Evolutionary conservation across 2,329 filamentous ascomycete species (phyloP).

Genomic region (Xylariomycetidae sp.): DNA sequence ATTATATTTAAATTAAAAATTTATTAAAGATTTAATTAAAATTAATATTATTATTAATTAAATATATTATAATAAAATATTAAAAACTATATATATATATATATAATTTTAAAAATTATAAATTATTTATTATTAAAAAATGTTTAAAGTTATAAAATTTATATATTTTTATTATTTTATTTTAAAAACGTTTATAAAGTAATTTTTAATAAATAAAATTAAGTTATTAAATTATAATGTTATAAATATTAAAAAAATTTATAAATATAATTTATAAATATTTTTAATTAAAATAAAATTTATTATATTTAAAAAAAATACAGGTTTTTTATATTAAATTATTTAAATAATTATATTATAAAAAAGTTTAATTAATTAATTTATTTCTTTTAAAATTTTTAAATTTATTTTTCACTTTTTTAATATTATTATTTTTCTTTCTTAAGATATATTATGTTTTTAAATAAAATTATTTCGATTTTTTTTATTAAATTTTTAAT

Average conservation of each 20-base stretch:
- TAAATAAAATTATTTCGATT: not conserved
- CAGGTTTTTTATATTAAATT: too few species aligned
- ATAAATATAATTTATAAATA: not conserved
- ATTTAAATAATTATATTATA: not conserved
- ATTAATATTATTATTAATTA: not conserved
- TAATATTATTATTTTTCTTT: not conserved
- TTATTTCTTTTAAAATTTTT: not conserved
- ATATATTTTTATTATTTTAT: not conserved
- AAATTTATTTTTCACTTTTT: not conserved
- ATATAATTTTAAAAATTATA: not conserved
- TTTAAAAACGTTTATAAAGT: too few species aligned
- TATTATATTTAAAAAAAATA: too few species aligned
- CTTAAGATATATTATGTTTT: not conserved
- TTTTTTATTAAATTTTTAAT: not conserved
- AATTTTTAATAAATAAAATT: not conserved
- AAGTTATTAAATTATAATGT: not conserved
- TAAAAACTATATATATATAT: too few species aligned
- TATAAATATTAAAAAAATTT: not conserved
- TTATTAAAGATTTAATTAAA: not conserved
- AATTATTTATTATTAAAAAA: not conserved
- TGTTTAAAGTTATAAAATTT: not conserved
- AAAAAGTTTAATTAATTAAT: not conserved
- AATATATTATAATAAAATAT: not conserved
- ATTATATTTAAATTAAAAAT: not conserved
- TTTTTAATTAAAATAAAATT: not conserved